Evolutionary conservation across 768 basidiomycete species (phyloP), one percentile per base, ranked within the genome.

Genomic region (Lanmaoa pseudosensibilis): DNA sequence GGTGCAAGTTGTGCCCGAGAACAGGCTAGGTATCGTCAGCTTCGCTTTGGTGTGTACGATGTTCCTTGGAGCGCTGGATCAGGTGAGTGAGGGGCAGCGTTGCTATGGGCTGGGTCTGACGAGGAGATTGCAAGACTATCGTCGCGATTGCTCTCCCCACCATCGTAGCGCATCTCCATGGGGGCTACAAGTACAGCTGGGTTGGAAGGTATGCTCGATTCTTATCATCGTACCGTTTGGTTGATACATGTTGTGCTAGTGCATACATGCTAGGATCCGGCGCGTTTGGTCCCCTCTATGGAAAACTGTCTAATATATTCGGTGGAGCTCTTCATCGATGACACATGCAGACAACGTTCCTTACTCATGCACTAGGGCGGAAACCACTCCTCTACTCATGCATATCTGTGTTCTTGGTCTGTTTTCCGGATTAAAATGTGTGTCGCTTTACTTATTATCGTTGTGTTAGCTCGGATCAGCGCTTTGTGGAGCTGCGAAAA

Each of bases 401-500:
- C 4, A 88, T 93, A 34, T 21, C 73, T 19, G 66, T 85, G 8
- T 94, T 92, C 69, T 68, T 92, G 72, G 84, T 90, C 64, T 40
- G 79, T 67, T 34, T 43, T 27, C 9, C 11, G n/a, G 21, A 4
- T 27, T 23, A 4, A 12, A 46, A 10, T n/a, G 4, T 25, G 32
- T 5, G 2, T 15, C 13, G 0, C 39, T 52, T 52, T 37, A 10
- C 44, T 61, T 23, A 57, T 50, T 9, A 27, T 21, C 19, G 9
- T n/a, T n/a, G n/a, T 16, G 11, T 38, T 61, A 89, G 88, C 66
- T 90, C 58, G 90, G 89, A 36, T 90, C 89, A 12, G 88, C 88
- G 3, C 73, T 93, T 40, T 92, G 89, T 63, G 92, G 90, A 12
- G 85, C 87, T 9, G 90, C 92, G 0, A 87, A 93, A 68, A 83